Conservation (phyloP, 306 rosid species). For the Styphnolobium japonicum region DNA sequence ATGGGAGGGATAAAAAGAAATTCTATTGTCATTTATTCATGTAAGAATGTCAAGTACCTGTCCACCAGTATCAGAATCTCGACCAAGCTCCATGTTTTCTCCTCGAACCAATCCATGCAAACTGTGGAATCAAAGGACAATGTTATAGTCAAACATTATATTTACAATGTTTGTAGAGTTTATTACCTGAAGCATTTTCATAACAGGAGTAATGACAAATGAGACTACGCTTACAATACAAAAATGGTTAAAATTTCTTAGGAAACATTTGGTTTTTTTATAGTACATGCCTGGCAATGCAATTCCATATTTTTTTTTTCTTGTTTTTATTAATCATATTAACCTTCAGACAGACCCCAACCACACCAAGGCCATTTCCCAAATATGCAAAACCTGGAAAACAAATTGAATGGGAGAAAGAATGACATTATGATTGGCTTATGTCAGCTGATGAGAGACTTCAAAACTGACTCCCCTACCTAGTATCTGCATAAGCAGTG, state of each 20-base stretch:
- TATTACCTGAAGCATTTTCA: not conserved
- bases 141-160: not conserved
- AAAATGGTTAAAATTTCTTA: not conserved
- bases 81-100: conserved; percentile 76
- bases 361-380: not conserved
- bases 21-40: not conserved
- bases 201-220: not conserved
- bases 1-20: not conserved
- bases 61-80: conserved; percentile 77
- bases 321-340: not conserved
- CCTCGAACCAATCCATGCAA: conserved; percentile 73
- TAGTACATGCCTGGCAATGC: not conserved
- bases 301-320: not conserved
- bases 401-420: not conserved
- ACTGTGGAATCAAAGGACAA: conserved; percentile 34
- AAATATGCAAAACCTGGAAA: not conserved
- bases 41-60: conserved; percentile 41
- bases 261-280: not conserved
- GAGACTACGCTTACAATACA: not conserved
- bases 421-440: not conserved
- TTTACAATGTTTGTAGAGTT: not conserved
- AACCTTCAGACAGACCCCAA: not conserved
- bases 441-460: not conserved
- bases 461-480: not conserved
- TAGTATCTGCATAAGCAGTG: not conserved